Evolutionary conservation across 306 rosid genomes (phyloP).

Genomic region (Prunus fruticosa): DNA sequence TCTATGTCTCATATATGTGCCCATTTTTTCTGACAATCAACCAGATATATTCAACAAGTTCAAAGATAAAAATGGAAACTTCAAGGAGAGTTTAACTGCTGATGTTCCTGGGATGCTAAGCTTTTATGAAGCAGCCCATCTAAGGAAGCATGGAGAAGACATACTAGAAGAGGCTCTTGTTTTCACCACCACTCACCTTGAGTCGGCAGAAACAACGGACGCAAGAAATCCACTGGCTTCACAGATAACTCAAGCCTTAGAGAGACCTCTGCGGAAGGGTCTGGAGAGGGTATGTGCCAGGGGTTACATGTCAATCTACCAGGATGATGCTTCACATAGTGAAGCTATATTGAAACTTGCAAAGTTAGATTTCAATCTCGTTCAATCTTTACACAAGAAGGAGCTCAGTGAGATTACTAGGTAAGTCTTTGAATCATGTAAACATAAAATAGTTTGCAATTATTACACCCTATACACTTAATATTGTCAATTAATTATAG

Average conservation of each 20-base stretch:
- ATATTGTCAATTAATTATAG: not conserved
- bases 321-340: conserved; percentile 29
- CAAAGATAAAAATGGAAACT: not conserved
- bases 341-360: conserved; percentile 34
- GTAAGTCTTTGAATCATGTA: conserved; percentile 1
- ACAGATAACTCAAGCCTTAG: conserved; percentile 16
- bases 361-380: conserved; percentile 43
- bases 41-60: conserved; percentile 23
- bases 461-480: too few relatives aligned
- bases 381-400: conserved; percentile 40
- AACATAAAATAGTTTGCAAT: too few relatives aligned
- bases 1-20: too few relatives aligned
- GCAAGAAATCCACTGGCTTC: not conserved
- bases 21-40: not conserved
- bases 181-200: conserved; percentile 23
- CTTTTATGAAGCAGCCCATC: conserved; percentile 29
- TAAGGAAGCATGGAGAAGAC: conserved; percentile 37
- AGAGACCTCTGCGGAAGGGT: not conserved
- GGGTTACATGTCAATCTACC: conserved; percentile 31
- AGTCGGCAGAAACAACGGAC: not conserved
- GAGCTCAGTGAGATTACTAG: conserved; percentile 29
- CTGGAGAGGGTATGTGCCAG: conserved; percentile 37
- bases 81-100: not conserved
- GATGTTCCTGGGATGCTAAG: conserved; percentile 20
- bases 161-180: conserved; percentile 47